Base-by-base conservation (phyloP, 371 early-diverging fungal genomes). In the Rhizopus stolonifer region DNA sequence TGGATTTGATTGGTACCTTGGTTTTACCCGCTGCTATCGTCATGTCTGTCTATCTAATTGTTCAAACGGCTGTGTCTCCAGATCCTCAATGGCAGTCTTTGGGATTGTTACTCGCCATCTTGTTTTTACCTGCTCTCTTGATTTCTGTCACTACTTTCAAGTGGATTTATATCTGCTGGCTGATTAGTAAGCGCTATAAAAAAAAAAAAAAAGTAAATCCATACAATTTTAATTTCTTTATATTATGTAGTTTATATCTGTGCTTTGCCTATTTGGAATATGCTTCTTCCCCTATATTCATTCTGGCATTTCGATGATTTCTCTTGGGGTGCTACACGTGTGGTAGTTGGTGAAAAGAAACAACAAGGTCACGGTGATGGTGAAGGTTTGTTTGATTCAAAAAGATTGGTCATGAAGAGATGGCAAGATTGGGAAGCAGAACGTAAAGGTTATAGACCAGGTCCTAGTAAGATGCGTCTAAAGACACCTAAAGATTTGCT, bases 291-390 rank as follows among this genome's bases (percentile, higher is more conserved):
- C 4, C 56, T 90, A 0, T 96, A 96, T 62, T 87, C 95, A 1
- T 90, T 85, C 74, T 95, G 96, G 96, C 91, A 92, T 65, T 91
- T 94, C 72, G 96, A 95, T 61, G 93, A 95, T 67, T 93, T 95
- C 59, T 77, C 83, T 17, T 95, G 96, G 92, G 92, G 92, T 24
- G 83, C 83, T 33, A 91, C 91, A 9, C 72, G 91, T 44, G 84
- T 85, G 38, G 81, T 89, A 13, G 52, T 73, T 17, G 81, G 83
- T 17, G 79, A 74, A 64, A 82, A 81, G 69, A 82, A 79, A 42
- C 81, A 72, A 6, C 72, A 83, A 55, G 64, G 85, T 47, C 76
- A 85, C 71, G 78, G 83, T 31, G 82, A 80, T 61, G 69, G 64
- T 6, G 89, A 89, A 43, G 80, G 81, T 42, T 86, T 83, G 49